A percentile compares a stretch with the other conserved stretches of the same genome.
Evolutionary conservation across 2,329 filamentous ascomycete genomes (phyloP).

Genomic region (Fusarium caatingaense): DNA sequence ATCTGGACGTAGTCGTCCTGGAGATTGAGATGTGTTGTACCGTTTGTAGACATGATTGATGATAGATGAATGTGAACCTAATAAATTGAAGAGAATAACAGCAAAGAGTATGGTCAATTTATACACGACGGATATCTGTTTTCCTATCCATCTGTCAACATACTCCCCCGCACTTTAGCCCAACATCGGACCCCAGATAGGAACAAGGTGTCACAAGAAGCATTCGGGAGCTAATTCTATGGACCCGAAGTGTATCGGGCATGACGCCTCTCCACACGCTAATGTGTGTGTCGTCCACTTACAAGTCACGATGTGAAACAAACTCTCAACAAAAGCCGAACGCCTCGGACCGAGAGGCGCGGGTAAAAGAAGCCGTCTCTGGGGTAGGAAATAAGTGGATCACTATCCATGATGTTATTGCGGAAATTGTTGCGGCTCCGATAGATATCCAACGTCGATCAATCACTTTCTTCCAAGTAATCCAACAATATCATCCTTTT

Average conservation of each 20-base stretch:
- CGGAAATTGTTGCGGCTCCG: no score
- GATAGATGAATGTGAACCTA: no score
- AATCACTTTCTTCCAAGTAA: slow-evolving; percentile 23
- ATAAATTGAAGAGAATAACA: no score
- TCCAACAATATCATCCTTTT: slow-evolving; percentile 33
- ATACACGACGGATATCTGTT: neutral
- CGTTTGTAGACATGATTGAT: slow-evolving; percentile 30
- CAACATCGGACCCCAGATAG: slow-evolving; percentile 5
- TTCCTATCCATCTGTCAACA: neutral
- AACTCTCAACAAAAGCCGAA: slow-evolving; percentile 4
- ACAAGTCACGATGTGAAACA: neutral
- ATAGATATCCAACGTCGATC: neutral
- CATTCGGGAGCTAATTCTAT: slow-evolving; percentile 2
- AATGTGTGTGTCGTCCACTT: neutral
- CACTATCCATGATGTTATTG: neutral
- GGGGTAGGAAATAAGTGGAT: neutral
- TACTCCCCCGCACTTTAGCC: slow-evolving; percentile 23
- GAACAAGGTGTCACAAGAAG: neutral
- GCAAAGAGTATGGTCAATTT: neutral
- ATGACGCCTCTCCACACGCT: neutral
- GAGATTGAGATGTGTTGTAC: slow-evolving; percentile 19
- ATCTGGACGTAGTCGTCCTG: slow-evolving; percentile 40
- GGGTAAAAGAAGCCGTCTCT: neutral
- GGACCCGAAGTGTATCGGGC: slow-evolving; percentile 11
- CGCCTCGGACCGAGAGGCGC: slow-evolving; percentile 17